Conservation (phyloP, 2,329 filamentous ascomycete genomes). For the Aspergillus floridensis region DNA sequence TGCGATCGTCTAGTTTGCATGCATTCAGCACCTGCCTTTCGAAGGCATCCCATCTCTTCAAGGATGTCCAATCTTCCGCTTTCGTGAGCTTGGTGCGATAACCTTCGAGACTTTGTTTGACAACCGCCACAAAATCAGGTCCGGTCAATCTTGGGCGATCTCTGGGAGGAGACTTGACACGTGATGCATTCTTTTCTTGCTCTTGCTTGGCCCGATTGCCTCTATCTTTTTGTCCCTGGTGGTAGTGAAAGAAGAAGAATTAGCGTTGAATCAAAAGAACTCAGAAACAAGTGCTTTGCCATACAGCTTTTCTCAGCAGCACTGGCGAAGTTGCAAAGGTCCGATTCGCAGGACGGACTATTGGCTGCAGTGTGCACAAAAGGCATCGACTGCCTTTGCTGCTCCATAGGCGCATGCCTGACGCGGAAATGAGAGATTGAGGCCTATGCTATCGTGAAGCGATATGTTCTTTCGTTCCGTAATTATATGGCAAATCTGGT, state of each 20-base stretch:
- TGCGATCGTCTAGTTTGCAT: slow-evolving; percentile 25
- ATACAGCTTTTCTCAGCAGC: slow-evolving; percentile 14
- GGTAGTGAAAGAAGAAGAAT: too few relatives aligned
- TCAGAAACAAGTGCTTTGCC: background rate
- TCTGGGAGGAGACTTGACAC: too few relatives aligned
- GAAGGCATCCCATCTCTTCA: slow-evolving; percentile 30
- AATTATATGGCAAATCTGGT: background rate
- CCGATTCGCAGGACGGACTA: slow-evolving; percentile 27
- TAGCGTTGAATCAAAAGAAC: background rate
- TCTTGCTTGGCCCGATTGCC: too few relatives aligned
- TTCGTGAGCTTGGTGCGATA: slow-evolving; percentile 17
- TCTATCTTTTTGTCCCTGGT: too few relatives aligned
- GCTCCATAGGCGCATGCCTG: slow-evolving; percentile 43
- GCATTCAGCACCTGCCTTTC: slow-evolving; percentile 33
- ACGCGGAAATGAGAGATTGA: background rate
- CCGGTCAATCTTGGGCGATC: too few relatives aligned
- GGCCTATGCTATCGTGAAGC: background rate
- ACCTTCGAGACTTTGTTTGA: slow-evolving; percentile 28
- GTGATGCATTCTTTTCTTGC: too few relatives aligned
- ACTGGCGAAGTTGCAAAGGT: slow-evolving; percentile 32
- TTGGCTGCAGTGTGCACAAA: slow-evolving; percentile 39
- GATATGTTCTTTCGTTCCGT: background rate
- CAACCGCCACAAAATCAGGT: slow-evolving; percentile 28
- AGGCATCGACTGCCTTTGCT: slow-evolving; percentile 40
- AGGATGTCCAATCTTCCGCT: slow-evolving; percentile 14